Conservation (phyloP, 768 basidiomycete genomes). For the Termitomyces sp. region DNA sequence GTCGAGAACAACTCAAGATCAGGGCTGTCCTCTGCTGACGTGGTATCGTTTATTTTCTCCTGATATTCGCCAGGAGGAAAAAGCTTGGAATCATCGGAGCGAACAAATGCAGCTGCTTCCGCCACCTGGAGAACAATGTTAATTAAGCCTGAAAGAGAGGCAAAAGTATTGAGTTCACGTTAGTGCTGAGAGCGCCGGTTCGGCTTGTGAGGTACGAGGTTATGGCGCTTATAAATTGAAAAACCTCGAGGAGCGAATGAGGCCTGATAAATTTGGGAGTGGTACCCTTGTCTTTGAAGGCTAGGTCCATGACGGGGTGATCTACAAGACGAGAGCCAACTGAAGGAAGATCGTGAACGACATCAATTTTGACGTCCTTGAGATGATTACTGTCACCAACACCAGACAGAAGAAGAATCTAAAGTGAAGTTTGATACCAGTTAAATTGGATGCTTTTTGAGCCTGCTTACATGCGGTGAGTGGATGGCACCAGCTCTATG, state of each 20-base stretch:
- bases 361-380: conserved; percentile 45
- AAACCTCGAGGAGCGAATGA: conserved; percentile 18
- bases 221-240: conserved; percentile 27
- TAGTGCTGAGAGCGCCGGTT: conserved; percentile 50
- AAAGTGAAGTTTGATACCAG: background rate
- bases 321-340: conserved; percentile 77
- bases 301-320: conserved; percentile 57
- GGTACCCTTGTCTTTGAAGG: conserved; percentile 48
- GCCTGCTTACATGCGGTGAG: conserved; percentile 46
- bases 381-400: conserved; percentile 67
- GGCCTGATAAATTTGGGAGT: conserved; percentile 41
- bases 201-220: conserved; percentile 40
- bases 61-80: conserved; percentile 37
- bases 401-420: conserved; percentile 75
- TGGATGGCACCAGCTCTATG: conserved; percentile 60
- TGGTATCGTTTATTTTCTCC: conserved; percentile 37
- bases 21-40: conserved; percentile 41
- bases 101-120: conserved; percentile 58
- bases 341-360: conserved; percentile 61
- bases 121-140: conserved; percentile 28
- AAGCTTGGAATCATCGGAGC: conserved; percentile 47
- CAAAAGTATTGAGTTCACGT: conserved; percentile 32
- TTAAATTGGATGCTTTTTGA: background rate
- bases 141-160: background rate
- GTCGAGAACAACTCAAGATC: conserved; percentile 46